A percentile compares a stretch with the other conserved stretches of the same genome.
Evolutionary conservation across 768 basidiomycete genomes (phyloP).

Genomic region (Mycena alexandri): DNA sequence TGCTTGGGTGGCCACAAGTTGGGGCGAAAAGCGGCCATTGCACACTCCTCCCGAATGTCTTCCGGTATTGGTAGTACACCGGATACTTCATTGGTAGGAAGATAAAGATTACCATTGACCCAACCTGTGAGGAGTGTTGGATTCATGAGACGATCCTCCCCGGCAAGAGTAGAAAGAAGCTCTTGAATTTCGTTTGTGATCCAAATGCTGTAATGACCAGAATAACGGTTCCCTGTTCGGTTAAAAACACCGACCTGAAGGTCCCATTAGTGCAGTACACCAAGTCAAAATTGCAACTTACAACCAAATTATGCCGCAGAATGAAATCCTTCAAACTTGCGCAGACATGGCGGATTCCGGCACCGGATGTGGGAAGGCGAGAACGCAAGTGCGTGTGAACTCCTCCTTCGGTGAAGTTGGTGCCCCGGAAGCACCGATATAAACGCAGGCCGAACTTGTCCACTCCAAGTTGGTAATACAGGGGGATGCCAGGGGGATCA

Average conservation of each 20-base stretch:
- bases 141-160: conserved; percentile 15
- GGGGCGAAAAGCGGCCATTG: not conserved
- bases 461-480: conserved; percentile 19
- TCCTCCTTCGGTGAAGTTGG: conserved; percentile 51
- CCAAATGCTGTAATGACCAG: conserved; percentile 41
- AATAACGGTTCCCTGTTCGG: conserved; percentile 36
- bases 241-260: conserved; percentile 25
- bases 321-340: conserved; percentile 39
- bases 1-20: too few relatives aligned
- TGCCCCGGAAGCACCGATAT: conserved; percentile 47
- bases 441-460: conserved; percentile 41
- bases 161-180: conserved; percentile 5
- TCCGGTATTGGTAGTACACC: conserved; percentile 4
- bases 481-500: conserved; percentile 36
- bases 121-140: not conserved
- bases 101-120: conserved; percentile 11
- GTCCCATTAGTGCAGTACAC: not conserved
- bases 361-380: conserved; percentile 39
- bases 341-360: conserved; percentile 40
- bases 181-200: conserved; percentile 36
- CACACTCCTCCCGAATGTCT: not conserved
- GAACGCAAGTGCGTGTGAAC: conserved; percentile 48
- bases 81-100: not conserved
- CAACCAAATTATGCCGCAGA: conserved; percentile 44
- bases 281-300: conserved; percentile 36